Percentiles rank a stretch among this genome's conserved stretches.
These are phyloP conservation scores for Psilocybe sp. DNA, from an alignment of 768 basidiomycete species.

Conservation along the genomic window DNA sequence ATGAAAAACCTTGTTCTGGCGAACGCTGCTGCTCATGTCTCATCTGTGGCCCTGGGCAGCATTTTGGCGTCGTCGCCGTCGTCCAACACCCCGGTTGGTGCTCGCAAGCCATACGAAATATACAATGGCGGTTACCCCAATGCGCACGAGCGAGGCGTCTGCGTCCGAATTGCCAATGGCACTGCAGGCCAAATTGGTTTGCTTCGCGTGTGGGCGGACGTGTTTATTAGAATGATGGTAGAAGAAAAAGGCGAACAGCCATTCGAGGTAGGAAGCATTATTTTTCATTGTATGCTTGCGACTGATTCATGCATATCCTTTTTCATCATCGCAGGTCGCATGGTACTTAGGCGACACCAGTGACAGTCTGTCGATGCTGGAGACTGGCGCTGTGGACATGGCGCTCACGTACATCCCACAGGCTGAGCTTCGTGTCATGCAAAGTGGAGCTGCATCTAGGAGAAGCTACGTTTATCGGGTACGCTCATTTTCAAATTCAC, in stretches of 20 bases:
- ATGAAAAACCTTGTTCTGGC: too few species aligned
- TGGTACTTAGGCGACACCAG: conserved; percentile 61
- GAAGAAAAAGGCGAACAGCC: conserved; percentile 22
- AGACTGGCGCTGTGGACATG: conserved; percentile 41
- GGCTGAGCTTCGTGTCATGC: conserved; percentile 38
- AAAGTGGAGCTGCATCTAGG: conserved; percentile 26
- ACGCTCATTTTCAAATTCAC: not conserved
- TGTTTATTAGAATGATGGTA: conserved; percentile 40
- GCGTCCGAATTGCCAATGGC: conserved; percentile 46
- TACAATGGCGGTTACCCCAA: conserved; percentile 39
- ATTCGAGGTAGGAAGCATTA: conserved; percentile 26
- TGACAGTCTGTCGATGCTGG: conserved; percentile 41
- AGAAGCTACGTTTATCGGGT: conserved; percentile 46
- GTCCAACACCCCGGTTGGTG: too few species aligned
- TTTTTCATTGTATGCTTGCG: not conserved
- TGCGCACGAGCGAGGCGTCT: conserved; percentile 26
- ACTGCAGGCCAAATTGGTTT: conserved; percentile 52
- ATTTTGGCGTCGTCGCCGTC: too few species aligned
- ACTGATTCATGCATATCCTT: not conserved
- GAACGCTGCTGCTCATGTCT: too few species aligned
- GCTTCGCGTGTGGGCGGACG: conserved; percentile 43
- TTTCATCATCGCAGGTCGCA: conserved; percentile 34
- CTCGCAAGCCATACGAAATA: conserved; percentile 18
- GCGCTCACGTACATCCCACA: conserved; percentile 53
- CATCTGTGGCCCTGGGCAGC: too few species aligned